Base-by-base conservation (phyloP, 768 basidiomycete species). In the Kwoniella bestiolae region DNA sequence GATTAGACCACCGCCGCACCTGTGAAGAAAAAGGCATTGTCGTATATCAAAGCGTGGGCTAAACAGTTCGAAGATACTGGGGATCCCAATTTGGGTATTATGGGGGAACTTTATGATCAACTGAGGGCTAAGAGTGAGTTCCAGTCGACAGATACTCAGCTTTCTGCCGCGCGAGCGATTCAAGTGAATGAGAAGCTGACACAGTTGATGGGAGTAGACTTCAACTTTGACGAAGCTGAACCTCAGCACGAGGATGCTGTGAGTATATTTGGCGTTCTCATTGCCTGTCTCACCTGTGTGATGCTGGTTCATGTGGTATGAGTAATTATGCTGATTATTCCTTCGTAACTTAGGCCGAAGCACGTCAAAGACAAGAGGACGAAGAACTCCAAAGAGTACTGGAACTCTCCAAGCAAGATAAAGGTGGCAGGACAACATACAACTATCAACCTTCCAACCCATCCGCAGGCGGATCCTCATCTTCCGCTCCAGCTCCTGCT, bases 371-470 rank as follows among this genome's bases (percentile, higher is more conserved):
- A 12, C 86, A 86, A 65, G 95, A 98, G 77, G 95, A 97, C 74
- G 95, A 95, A 75, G 95, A 98, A 71, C 87, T 98, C 2, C 91
- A 93, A 75, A 87, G 93, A 4, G 95, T 89, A 0, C 84, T 98
- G 28, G 94, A 95, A 76, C 88, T 96, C 83, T 92, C 90, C n/a
- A 89, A 93, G 83, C 88, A 89, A 60, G 94, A 97, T 78, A 90
- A 89, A 68, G 94, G 94, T 11, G 94, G 93, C 0, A 85, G 91
- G 52, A 72, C 77, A 18, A 58, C 66, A 23, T 60, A 64, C 29
- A n/a, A 56, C 34, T 69, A 68, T 38, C 67, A 67, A 47, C 66
- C 70, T 8, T 53, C 61, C 11, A 41, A 53, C 11, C 38, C 62
- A 5, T 51, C 35, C n/a, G 56, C 52, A n/a, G 70, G 68, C 1